Evolutionary conservation across 192 early-diverging fungal genomes (phyloP).

Genomic region (Diversispora eburnea): DNA sequence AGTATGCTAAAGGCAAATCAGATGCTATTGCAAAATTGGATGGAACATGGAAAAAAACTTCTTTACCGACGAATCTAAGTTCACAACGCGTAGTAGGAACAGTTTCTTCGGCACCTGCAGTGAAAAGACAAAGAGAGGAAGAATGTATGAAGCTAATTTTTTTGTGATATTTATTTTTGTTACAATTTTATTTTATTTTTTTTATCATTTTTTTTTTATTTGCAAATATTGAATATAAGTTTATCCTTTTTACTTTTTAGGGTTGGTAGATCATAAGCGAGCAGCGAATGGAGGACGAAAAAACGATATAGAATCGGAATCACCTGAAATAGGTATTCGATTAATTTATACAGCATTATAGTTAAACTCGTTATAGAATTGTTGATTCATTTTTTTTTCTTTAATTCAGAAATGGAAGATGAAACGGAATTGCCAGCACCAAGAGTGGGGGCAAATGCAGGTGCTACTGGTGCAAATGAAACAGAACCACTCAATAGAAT

Average conservation of each 20-base stretch:
- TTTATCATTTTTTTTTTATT: neutral
- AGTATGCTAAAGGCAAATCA: conserved; percentile 74
- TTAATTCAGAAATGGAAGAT: conserved; percentile 1
- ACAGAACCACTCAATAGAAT: conserved; percentile 36
- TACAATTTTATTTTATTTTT: neutral
- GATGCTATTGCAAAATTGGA: conserved; percentile 68
- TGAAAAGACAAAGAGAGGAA: conserved; percentile 22
- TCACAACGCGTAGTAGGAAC: neutral
- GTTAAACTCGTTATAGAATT: no score
- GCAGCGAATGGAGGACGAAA: neutral
- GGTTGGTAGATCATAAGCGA: neutral
- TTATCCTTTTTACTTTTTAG: neutral
- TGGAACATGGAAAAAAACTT: conserved; percentile 43
- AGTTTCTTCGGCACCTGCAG: neutral
- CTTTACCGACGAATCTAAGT: neutral
- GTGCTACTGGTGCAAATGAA: conserved; percentile 32
- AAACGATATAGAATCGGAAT: neutral
- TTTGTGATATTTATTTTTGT: neutral
- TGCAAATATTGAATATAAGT: neutral
- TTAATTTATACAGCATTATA: neutral
- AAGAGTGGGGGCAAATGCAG: neutral
- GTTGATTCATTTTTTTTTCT: no score
- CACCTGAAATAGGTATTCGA: conserved; percentile 8
- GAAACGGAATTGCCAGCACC: neutral
- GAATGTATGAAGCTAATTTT: conserved; percentile 1